phyloP scores from a whole-genome alignment of 805 yeast species.

The Huiozyma naganishii region DNA sequence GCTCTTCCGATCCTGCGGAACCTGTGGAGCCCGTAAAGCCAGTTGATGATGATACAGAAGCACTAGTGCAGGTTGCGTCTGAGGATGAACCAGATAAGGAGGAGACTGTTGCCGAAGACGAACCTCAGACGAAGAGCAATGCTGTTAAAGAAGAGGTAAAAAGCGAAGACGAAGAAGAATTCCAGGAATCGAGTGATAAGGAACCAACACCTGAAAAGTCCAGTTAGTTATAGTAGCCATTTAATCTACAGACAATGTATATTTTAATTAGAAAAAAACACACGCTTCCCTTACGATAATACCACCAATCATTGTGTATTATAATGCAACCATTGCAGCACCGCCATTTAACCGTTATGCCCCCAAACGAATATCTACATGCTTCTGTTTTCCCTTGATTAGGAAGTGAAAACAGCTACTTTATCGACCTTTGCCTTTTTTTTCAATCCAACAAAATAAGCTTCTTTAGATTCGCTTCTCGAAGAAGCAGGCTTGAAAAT shows the following conservation, averaged over 20 bases:
- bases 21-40: constrained; percentile 11
- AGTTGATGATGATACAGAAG: constrained; percentile 9
- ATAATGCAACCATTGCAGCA: too few species aligned
- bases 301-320: too few species aligned
- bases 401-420: constrained; percentile 31
- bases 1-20: constrained; percentile 1
- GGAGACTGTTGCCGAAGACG: constrained; percentile 7
- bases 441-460: constrained; percentile 63
- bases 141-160: constrained; percentile 4
- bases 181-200: constrained; percentile 7
- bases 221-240: not conserved
- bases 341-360: too few species aligned
- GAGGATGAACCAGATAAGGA: constrained; percentile 10
- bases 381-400: too few species aligned
- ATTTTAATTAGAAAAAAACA: too few species aligned
- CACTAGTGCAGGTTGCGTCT: constrained; percentile 3
- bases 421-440: constrained; percentile 36
- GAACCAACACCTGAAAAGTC: not conserved
- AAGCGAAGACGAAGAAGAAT: constrained; percentile 5
- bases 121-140: constrained; percentile 5
- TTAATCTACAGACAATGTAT: too few species aligned
- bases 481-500: constrained; percentile 77
- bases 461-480: constrained; percentile 69
- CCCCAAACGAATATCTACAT: too few species aligned
- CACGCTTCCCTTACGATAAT: too few species aligned